Base-by-base conservation (phyloP, 768 basidiomycete species). In the Phlebiopsis flavidoalba region DNA sequence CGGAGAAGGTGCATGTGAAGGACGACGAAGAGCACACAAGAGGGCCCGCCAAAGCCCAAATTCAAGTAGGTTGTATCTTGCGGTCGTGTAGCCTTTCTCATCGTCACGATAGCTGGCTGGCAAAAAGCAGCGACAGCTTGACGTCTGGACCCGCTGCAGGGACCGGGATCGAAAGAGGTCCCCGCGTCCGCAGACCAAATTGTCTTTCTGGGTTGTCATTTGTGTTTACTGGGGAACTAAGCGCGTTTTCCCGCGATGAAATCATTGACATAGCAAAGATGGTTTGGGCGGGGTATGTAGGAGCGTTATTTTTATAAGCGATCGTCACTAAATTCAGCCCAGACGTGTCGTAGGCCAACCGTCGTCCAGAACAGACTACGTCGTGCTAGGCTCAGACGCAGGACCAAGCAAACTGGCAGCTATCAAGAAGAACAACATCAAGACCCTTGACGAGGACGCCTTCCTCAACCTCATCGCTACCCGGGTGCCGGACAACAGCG, bases 151-250 rank as follows among this genome's bases (percentile, higher is more conserved):
- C 87, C 0, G 71, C 76, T n/a, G 77, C 75, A n/a, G n/a, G n/a
- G n/a, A 53, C 77, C 77, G 1, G 87, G 87, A 0, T 80, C 82
- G 17, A 88, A 86, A 69, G 71, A 77, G 14, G 75, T 88, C 5
- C 89, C 89, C 0, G 82, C 88, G 24, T 77, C 79, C n/a, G 88
- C 83, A 14, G 80, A 91, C 21, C 91, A 0, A 85, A 93, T 48
- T 93, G 91, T 69, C 79, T 99, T 8, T 82, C 87, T 0, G 95
- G 95, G 0, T 78, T 98, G 22, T 81, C 93, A 0, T 89, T 99
- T 68, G 96, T 99, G 21, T 99, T 99, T 65, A 98, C 97, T 0
- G 97, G 95, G 15, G 96, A 99, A 66, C 74, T 98, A 50, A 83
- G 81, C 51, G 89, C 88, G 60, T 86, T 98, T 64, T 86, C 92